These are phyloP conservation scores for Chlamydomonas sp. DNA, from an alignment of 139 green algal species.

Conservation along the genomic window DNA sequence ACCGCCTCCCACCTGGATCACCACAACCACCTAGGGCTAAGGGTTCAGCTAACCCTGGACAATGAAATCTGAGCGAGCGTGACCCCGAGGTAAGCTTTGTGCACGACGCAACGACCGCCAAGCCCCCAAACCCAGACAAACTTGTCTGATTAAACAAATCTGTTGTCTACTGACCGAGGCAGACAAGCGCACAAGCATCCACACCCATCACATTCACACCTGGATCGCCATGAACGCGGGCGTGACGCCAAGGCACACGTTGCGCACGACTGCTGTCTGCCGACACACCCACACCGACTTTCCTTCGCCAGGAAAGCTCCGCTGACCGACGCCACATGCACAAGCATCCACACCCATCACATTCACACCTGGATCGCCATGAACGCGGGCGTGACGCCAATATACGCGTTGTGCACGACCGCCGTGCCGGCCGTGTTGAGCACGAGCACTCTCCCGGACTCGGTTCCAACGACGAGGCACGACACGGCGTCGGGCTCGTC, in stretches of 20 bases:
- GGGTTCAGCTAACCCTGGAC: too few species aligned
- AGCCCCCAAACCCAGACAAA: too few species aligned
- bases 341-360: conserved; percentile 2
- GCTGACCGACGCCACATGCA: background rate
- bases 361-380: conserved; percentile 35
- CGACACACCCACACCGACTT: too few species aligned
- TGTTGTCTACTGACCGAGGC: background rate
- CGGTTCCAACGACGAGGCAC: conserved; percentile 57
- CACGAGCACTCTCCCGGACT: conserved; percentile 52
- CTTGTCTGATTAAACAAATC: background rate
- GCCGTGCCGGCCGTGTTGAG: conserved; percentile 38
- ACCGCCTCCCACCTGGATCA: too few species aligned
- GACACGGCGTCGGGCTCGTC: conserved; percentile 50
- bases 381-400: conserved; percentile 43
- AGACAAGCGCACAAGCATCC: background rate
- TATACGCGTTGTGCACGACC: conserved; percentile 35
- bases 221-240: conserved; percentile 40
- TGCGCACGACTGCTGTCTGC: too few species aligned
- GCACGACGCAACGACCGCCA: too few species aligned
- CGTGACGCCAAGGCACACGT: too few species aligned
- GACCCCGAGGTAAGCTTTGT: too few species aligned
- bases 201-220: too few species aligned
- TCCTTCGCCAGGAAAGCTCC: background rate
- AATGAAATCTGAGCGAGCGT: too few species aligned
- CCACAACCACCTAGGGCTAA: too few species aligned